Conservation (phyloP, 208 protist genomes). For the Balamuthia mandrillaris region DNA sequence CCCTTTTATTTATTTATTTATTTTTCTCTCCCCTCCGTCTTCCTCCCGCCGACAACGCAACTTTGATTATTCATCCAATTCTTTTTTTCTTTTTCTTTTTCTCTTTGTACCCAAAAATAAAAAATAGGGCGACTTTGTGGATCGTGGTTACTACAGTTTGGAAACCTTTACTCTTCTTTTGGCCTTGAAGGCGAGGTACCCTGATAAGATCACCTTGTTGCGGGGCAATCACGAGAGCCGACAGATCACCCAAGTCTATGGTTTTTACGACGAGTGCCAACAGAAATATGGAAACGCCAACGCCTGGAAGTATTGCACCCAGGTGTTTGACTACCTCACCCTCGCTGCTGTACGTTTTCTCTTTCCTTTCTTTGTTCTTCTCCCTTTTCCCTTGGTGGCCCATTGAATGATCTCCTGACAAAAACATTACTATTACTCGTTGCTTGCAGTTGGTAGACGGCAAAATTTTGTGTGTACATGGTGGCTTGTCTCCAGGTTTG, state of each 20-base stretch:
- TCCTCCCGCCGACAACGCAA: background rate
- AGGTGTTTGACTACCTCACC: slow-evolving; percentile 83
- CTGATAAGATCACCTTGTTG: slow-evolving; percentile 83
- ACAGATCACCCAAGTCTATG: slow-evolving; percentile 89
- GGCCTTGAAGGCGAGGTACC: slow-evolving; percentile 82
- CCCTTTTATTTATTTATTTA: background rate
- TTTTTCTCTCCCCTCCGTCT: background rate
- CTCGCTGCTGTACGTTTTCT: slow-evolving; percentile 70
- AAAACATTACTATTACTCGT: background rate
- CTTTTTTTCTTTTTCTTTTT: background rate
- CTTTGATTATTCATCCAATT: background rate
- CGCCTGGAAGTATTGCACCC: slow-evolving; percentile 80
- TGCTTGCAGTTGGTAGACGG: slow-evolving; percentile 72
- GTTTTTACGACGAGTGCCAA: slow-evolving; percentile 86
- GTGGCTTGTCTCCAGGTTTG: slow-evolving; percentile 75
- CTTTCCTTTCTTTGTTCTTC: background rate
- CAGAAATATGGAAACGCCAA: slow-evolving; percentile 85
- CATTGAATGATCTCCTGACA: background rate
- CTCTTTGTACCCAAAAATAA: background rate
- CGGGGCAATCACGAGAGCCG: slow-evolving; percentile 90
- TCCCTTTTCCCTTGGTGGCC: background rate
- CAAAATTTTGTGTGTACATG: slow-evolving; percentile 82
- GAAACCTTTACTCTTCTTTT: slow-evolving; percentile 83
- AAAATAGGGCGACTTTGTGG: slow-evolving; percentile 86
- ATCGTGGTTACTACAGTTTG: slow-evolving; percentile 85